Conservation (phyloP, 768 basidiomycete genomes). For the Trametes cubensis region DNA sequence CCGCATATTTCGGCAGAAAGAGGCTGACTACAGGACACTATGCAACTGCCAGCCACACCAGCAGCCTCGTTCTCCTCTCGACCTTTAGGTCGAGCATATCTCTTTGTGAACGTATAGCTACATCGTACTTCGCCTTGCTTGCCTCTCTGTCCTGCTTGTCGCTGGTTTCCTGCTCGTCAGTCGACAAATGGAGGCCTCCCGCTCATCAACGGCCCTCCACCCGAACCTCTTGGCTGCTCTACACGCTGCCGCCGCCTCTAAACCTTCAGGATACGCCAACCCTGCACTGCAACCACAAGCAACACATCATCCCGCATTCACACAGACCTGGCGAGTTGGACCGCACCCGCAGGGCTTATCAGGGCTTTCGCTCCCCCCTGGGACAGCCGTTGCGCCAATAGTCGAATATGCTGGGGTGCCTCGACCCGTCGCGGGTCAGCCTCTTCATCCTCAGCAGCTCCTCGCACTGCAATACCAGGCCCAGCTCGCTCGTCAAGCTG, state of each 20-base stretch:
- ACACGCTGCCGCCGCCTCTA: background rate
- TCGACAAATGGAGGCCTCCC: background rate
- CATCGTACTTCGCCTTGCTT: too few relatives aligned
- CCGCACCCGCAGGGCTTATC: too few relatives aligned
- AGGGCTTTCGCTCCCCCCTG: background rate
- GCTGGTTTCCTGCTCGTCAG: background rate
- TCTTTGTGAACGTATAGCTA: too few relatives aligned
- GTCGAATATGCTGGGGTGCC: background rate
- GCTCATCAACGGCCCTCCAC: background rate
- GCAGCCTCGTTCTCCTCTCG: too few relatives aligned
- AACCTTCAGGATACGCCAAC: background rate
- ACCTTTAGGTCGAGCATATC: too few relatives aligned
- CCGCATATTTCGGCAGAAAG: too few relatives aligned
- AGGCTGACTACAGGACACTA: too few relatives aligned
- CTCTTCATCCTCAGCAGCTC: background rate
- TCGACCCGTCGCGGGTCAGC: background rate
- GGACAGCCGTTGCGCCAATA: background rate
- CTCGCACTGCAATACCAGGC: slow-evolving; percentile 1
- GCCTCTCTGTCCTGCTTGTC: background rate
- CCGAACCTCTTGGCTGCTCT: background rate
- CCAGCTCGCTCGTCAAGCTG: slow-evolving; percentile 1
- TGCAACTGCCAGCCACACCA: too few relatives aligned
- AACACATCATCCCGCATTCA: background rate
- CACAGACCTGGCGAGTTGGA: background rate
- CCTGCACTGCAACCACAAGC: background rate